Evolutionary conservation across 2,329 filamentous ascomycete genomes (phyloP).

Genomic region (Colletotrichum musae): DNA sequence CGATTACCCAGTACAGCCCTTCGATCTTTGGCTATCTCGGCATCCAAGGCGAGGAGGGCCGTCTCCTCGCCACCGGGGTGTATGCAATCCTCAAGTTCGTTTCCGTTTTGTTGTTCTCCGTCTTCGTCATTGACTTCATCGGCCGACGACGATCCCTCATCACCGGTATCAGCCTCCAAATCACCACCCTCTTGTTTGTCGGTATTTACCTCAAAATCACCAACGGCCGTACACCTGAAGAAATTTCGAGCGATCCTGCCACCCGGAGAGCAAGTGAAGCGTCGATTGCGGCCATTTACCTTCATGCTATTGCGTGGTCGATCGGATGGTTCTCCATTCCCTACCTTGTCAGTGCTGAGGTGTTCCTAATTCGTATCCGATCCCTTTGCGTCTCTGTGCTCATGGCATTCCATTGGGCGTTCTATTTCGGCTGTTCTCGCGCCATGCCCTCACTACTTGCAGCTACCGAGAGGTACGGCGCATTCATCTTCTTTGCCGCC

Average conservation of each 20-base stretch:
- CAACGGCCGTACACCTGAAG: slow-evolving; percentile 43
- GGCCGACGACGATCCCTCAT: slow-evolving; percentile 29
- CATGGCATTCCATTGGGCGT: too few species aligned
- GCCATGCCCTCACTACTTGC: too few species aligned
- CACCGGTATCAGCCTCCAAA: slow-evolving; percentile 51
- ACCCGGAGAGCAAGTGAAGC: slow-evolving; percentile 51
- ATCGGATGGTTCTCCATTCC: too few species aligned
- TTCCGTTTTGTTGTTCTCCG: slow-evolving; percentile 46
- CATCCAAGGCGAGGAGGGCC: slow-evolving; percentile 43
- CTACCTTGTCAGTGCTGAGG: too few species aligned
- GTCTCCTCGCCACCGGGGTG: slow-evolving; percentile 46
- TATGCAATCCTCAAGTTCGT: slow-evolving; percentile 49
- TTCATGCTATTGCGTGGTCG: too few species aligned
- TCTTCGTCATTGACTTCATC: slow-evolving; percentile 49
- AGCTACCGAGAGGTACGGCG: slow-evolving; percentile 4
- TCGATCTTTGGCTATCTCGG: slow-evolving; percentile 50
- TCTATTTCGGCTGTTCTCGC: too few species aligned
- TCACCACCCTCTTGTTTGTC: slow-evolving; percentile 48
- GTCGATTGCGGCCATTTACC: slow-evolving; percentile 56
- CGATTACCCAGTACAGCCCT: slow-evolving; percentile 49
- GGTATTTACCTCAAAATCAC: slow-evolving; percentile 50
- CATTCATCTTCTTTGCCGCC: slow-evolving; percentile 36
- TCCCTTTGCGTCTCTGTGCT: too few species aligned
- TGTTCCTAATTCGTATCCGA: too few species aligned
- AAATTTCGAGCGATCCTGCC: slow-evolving; percentile 41